Base-by-base conservation (phyloP, 2,329 filamentous ascomycete species). In the Venturiaceae sp. region DNA sequence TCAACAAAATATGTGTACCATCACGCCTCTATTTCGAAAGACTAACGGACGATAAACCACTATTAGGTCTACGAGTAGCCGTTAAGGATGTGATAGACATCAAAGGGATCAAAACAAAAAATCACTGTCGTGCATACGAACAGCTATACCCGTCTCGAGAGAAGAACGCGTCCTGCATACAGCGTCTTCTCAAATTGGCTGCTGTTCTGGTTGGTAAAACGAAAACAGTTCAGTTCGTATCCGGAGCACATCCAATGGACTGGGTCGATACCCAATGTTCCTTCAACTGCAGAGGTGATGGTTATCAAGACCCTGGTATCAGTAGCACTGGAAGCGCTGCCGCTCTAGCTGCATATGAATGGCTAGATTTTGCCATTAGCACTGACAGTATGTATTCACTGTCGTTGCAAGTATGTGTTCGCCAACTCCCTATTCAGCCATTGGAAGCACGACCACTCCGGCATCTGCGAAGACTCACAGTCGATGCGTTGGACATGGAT, bases 41-140 rank as follows among this genome's bases (percentile, higher is more conserved):
- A 16, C n/a, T n/a, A n/a, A 77, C 81, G 64, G 83, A 83, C 0
- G 36, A 39, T n/a, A 39, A 39, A n/a, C 36, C 36, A 39, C 72
- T 87, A 0, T 79, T 81, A 3, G 83, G 84, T n/a, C 77, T 84
- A 3, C 76, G 84, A 21, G 67, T 86, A 0, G 83, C 77, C 0
- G 75, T 86, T 57, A 87, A 87, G 66, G 84, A 87, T 62, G 81
- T 85, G 53, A 83, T 77, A 64, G 75, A 83, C 61, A 68, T 86
- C 37, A 75, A 77, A 23, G 84, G 84, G 1, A 67, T 84, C 0
- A 75, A 75, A 13, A 84, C 81, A 0, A 75, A 75, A 1, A 74
- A 80, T 33, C 84, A 83, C 0, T 85, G 83, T 58, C 72, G 80
- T 32, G 79, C 83, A 1, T 87, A 79, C 74, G 77, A 77, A 26